Conservation (phyloP, 352 stramenopile genomes). For the Phytopythium ostracodes region DNA sequence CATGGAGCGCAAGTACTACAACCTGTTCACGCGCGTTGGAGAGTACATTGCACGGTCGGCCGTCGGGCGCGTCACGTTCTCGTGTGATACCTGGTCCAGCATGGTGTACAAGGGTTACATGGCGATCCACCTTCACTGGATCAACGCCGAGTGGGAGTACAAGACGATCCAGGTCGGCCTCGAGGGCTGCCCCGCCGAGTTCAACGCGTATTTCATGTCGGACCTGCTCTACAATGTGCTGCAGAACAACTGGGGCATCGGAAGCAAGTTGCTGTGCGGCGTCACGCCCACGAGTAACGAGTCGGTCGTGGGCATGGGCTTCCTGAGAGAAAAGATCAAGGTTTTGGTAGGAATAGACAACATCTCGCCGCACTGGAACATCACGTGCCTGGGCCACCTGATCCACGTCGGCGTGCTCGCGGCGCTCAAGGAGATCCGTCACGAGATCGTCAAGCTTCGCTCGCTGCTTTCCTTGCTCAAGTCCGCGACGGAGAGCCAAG, state of each 20-base stretch:
- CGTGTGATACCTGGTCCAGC: slow-evolving; percentile 74
- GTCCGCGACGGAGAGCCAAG: slow-evolving; percentile 63
- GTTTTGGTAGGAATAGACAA: slow-evolving; percentile 70
- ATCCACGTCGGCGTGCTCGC: slow-evolving; percentile 63
- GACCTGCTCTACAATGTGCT: slow-evolving; percentile 78
- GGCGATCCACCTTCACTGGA: slow-evolving; percentile 74
- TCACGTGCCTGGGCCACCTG: slow-evolving; percentile 69
- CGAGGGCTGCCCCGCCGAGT: slow-evolving; percentile 61
- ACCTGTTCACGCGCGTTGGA: slow-evolving; percentile 58
- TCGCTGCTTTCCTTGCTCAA: slow-evolving; percentile 70
- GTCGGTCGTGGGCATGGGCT: slow-evolving; percentile 63
- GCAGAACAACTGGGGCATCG: slow-evolving; percentile 74
- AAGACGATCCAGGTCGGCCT: slow-evolving; percentile 77
- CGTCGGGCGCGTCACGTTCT: slow-evolving; percentile 68
- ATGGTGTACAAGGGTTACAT: slow-evolving; percentile 72
- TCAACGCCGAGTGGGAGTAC: slow-evolving; percentile 84
- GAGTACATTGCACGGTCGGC: slow-evolving; percentile 76
- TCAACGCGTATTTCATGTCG: slow-evolving; percentile 75
- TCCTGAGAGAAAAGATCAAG: slow-evolving; percentile 79
- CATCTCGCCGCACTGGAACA: slow-evolving; percentile 68
- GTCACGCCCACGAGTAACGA: slow-evolving; percentile 62
- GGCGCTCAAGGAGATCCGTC: slow-evolving; percentile 67
- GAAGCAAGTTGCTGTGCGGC: slow-evolving; percentile 65
- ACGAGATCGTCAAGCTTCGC: slow-evolving; percentile 72
- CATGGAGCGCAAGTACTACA: slow-evolving; percentile 74